Evolutionary conservation across 352 stramenopile species (phyloP).

Genomic region (Phytopythium mirpurense): DNA sequence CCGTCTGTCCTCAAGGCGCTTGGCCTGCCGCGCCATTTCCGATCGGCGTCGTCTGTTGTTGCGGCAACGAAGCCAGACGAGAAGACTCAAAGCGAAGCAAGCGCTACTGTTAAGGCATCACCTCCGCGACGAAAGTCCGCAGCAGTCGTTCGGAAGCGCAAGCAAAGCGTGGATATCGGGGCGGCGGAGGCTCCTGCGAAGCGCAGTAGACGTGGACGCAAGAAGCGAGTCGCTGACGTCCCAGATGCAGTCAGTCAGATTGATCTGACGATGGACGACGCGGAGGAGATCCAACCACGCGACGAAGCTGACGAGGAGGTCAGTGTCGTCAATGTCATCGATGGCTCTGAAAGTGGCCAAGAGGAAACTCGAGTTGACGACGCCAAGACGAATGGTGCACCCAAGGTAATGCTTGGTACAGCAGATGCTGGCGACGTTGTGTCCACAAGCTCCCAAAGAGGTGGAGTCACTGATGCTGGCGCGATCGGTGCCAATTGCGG

Average conservation of each 20-base stretch:
- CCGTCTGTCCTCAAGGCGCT: conserved; percentile 21
- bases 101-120: conserved; percentile 5
- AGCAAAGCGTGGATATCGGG: conserved; percentile 20
- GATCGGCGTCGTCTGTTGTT: conserved; percentile 7
- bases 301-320: not conserved
- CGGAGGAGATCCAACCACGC: not conserved
- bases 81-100: not conserved
- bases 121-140: conserved; percentile 12
- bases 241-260: conserved; percentile 15
- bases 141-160: conserved; percentile 26
- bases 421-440: not conserved
- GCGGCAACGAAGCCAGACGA: conserved; percentile 6
- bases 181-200: conserved; percentile 18
- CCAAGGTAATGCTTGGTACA: not conserved
- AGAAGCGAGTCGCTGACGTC: not conserved
- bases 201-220: conserved; percentile 21
- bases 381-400: not conserved
- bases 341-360: not conserved
- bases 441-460: not conserved
- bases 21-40: conserved; percentile 11
- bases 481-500: not conserved
- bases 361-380: not conserved
- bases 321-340: not conserved
- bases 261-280: conserved; percentile 22
- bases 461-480: not conserved